phyloP scores from a whole-genome alignment of 176 grass and related monocot species.

The Oryza officinalis region DNA sequence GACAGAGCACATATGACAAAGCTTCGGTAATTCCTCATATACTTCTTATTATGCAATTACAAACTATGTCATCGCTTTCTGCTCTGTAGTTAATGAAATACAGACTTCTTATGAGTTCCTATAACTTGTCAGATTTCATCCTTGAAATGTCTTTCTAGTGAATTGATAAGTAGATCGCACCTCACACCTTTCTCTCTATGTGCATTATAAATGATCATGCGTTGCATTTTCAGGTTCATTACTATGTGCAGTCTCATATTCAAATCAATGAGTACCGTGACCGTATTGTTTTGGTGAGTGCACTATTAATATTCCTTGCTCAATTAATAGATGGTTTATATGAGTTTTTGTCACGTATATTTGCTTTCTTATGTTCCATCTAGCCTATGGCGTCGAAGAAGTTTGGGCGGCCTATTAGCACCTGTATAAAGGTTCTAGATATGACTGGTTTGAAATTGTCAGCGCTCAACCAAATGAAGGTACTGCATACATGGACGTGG shows the following conservation, averaged over 20 bases:
- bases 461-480: conserved; percentile 84
- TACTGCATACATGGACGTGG: conserved; percentile 6
- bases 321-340: conserved; percentile 5
- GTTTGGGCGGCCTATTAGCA: conserved; percentile 59
- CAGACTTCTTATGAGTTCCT: conserved; percentile 32
- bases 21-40: conserved; percentile 65
- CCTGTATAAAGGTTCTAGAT: conserved; percentile 91
- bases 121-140: conserved; percentile 28
- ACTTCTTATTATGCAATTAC: conserved; percentile 5
- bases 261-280: conserved; percentile 98
- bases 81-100: background rate
- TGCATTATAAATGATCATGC: conserved; percentile 2
- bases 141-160: conserved; percentile 19
- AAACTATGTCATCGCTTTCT: conserved; percentile 3
- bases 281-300: conserved; percentile 84
- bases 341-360: conserved; percentile 12
- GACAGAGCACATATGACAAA: conserved; percentile 87
- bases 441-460: conserved; percentile 94
- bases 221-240: conserved; percentile 67
- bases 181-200: background rate
- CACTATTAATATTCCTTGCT: conserved; percentile 12
- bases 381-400: conserved; percentile 65
- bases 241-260: conserved; percentile 96
- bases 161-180: background rate
- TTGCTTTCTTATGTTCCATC: conserved; percentile 40